phyloP scores from a whole-genome alignment of 2,329 filamentous ascomycete species.

The Chalara sp. region DNA sequence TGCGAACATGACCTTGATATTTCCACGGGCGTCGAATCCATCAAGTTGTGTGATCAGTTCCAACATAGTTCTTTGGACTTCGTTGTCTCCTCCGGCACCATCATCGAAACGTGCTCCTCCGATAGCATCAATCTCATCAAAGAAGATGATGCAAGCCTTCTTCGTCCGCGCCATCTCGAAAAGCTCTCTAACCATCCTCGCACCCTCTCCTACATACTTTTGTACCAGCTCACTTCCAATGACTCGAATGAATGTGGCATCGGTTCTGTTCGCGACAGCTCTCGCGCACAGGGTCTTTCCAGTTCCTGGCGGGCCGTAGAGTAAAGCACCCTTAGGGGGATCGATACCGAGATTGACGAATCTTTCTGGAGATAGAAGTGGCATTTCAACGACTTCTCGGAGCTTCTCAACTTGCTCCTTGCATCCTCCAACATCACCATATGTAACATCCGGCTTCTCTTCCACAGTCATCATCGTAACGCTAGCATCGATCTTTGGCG shows the following conservation, averaged over 20 bases:
- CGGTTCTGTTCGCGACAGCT: constrained; percentile 95
- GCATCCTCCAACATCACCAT: constrained; percentile 96
- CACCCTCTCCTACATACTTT: constrained; percentile 98
- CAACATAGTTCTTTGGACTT: constrained; percentile 96
- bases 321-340: constrained; percentile 90
- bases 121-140: constrained; percentile 95
- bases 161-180: constrained; percentile 99
- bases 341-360: constrained; percentile 99
- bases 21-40: constrained; percentile 91
- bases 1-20: constrained; percentile 99
- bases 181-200: constrained; percentile 95
- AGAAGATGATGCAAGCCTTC: constrained; percentile 99
- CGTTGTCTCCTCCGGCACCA: constrained; percentile 92
- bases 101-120: constrained; percentile 96
- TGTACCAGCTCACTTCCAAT: constrained; percentile 97
- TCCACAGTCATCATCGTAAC: constrained; percentile 99
- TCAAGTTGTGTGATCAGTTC: constrained; percentile 96
- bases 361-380: constrained; percentile 87
- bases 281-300: constrained; percentile 97
- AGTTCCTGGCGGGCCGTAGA: constrained; percentile 96
- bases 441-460: constrained; percentile 98
- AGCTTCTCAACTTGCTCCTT: constrained; percentile 99
- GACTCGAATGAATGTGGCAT: constrained; percentile 97
- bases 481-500: constrained; percentile 96
- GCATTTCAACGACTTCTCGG: constrained; percentile 97